Base-by-base conservation (phyloP, 305 asterid species). In the Ajuga reptans region DNA sequence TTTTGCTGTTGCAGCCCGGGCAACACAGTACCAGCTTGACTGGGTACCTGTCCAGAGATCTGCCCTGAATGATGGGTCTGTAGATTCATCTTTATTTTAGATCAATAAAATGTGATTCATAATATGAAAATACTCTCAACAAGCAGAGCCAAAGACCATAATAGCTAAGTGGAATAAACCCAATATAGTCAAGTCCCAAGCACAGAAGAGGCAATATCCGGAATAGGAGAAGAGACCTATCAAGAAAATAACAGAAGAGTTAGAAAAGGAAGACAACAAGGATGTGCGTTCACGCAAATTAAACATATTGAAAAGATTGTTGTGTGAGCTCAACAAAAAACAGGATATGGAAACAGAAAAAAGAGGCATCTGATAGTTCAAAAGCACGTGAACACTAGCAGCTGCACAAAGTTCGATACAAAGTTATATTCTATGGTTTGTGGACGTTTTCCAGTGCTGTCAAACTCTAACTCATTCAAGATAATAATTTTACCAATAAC, bases 1-100 rank as follows among this genome's bases (percentile, higher is more conserved):
- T 72, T 87, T 79, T 83, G 96, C 77, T 84, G 95, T 51, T 86
- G 72, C 39, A 76, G 49, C 60, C 86, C 90, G 67, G 89, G 79
- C 72, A 82, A 79, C 75, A 79, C 54, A 36, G 79, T 45, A 70
- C 86, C 89, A 75, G 84, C 72, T 78, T 87, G 95, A 74, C 81
- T 88, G 51, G 88, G 78, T 51, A 83, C 84, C 82, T 90, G 92
- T 55, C 93, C 96, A 4, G 96, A 78, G 62, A 84, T 78, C 83
- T 86, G 95, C 59, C 89, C 95, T 11, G 96, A 69, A 72, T 79
- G 92, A 64, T 85, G 98, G 1, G 83, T 79, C 76, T 84, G 95
- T 58, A 86, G 62, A 85, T 91, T 89, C 96, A 91, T 89, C 74
- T 76, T 76, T 75, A 58, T 18, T n/a, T 57, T 47, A 53, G 62